Conservation (phyloP, 73 alveolate genomes). For the Durusdinium trenchii region DNA sequence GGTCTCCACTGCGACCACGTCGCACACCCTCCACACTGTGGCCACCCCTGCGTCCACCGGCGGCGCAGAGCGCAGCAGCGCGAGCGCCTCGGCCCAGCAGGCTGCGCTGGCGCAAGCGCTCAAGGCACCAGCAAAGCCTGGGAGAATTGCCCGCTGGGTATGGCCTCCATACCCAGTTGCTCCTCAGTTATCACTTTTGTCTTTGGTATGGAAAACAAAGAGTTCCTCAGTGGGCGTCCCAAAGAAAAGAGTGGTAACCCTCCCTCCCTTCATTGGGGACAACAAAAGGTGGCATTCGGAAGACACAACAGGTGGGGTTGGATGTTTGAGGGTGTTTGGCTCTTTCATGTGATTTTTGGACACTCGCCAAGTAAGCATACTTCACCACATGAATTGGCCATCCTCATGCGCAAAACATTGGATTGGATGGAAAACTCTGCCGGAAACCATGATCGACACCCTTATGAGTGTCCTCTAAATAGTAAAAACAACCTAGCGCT, state of each 20-base stretch:
- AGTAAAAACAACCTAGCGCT: no score
- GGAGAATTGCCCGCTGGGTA: neutral
- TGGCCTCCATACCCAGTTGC: neutral
- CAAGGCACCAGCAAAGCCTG: slow-evolving; percentile 54
- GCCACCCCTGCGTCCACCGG: neutral
- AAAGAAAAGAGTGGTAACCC: no score
- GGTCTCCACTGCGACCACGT: neutral
- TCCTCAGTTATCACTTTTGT: neutral
- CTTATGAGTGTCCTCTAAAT: no score
- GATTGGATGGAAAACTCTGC: no score
- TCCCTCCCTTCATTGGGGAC: neutral
- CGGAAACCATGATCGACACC: no score
- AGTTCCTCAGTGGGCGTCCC: neutral
- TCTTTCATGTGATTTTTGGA: no score
- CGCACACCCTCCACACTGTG: neutral
- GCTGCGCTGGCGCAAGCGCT: slow-evolving; percentile 46
- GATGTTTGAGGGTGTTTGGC: no score
- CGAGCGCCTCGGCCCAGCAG: slow-evolving; percentile 44
- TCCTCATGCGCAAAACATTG: no score
- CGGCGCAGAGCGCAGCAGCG: neutral
- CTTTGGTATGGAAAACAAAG: neutral
- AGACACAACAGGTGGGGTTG: neutral
- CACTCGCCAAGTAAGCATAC: no score
- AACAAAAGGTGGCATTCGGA: neutral
- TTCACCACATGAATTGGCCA: no score